phyloP scores from a whole-genome alignment of 371 early-diverging fungal species.

The Coemansia sp. region DNA sequence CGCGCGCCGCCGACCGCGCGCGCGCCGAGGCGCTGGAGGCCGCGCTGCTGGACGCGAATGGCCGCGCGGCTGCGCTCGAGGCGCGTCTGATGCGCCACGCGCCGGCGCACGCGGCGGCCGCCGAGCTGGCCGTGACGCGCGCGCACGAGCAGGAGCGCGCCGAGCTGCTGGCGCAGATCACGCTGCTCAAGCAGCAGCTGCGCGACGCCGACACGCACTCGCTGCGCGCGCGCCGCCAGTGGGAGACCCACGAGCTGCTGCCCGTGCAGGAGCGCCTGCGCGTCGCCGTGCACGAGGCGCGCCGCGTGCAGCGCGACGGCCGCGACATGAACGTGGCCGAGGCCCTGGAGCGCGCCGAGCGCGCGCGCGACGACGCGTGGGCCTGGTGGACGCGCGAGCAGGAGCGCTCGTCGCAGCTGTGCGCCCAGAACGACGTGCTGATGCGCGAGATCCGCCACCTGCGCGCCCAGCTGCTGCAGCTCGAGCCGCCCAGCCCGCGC shows the following conservation, averaged over 20 bases:
- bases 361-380: slow-evolving; percentile 38
- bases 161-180: slow-evolving; percentile 33
- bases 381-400: slow-evolving; percentile 43
- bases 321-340: slow-evolving; percentile 10
- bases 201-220: slow-evolving; percentile 40
- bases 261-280: slow-evolving; percentile 43
- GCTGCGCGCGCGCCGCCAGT: slow-evolving; percentile 24
- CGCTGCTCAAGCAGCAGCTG: slow-evolving; percentile 28
- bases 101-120: slow-evolving; percentile 10
- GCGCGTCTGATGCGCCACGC: slow-evolving; percentile 16
- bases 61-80: slow-evolving; percentile 38
- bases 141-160: slow-evolving; percentile 41
- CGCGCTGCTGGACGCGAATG: slow-evolving; percentile 74
- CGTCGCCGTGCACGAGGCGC: slow-evolving; percentile 6
- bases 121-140: slow-evolving; percentile 25
- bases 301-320: not conserved
- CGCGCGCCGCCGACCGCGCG: slow-evolving; percentile 62
- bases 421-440: slow-evolving; percentile 44
- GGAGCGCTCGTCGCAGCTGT: slow-evolving; percentile 36
- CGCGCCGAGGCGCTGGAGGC: slow-evolving; percentile 61
- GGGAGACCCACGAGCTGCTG: slow-evolving; percentile 45
- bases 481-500: slow-evolving; percentile 1
- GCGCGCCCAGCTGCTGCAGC: slow-evolving; percentile 8
- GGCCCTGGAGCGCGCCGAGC: slow-evolving; percentile 14
- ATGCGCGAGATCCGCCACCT: slow-evolving; percentile 43